Evolutionary conservation across 371 early-diverging fungal species (phyloP).

Genomic region (Saksenaea vasiformis): DNA sequence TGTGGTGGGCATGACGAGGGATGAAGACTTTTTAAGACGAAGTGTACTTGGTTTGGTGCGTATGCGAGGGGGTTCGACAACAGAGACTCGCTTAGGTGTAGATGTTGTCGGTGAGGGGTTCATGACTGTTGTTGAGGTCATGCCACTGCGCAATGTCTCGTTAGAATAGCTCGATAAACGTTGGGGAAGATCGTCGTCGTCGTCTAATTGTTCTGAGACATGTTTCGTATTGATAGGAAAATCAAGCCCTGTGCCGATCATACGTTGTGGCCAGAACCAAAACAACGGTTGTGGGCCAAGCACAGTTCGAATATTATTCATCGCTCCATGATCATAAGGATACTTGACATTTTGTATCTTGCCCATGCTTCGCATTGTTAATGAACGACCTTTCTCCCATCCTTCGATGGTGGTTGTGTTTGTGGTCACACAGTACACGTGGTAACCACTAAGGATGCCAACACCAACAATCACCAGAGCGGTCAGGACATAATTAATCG

Average conservation of each 20-base stretch:
- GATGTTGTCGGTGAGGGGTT: not conserved
- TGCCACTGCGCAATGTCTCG: not conserved
- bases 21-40: not conserved
- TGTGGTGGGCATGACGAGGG: constrained; percentile 18
- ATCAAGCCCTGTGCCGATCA: constrained; percentile 71
- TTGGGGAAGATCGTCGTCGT: constrained; percentile 11
- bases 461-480: constrained; percentile 75
- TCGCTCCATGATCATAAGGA: constrained; percentile 92
- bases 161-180: not conserved
- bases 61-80: not conserved
- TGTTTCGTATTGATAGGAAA: constrained; percentile 60
- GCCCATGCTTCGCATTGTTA: constrained; percentile 67
- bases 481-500: constrained; percentile 68
- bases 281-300: constrained; percentile 70
- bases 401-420: constrained; percentile 98
- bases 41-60: constrained; percentile 4
- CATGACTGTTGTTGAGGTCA: not conserved
- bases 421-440: constrained; percentile 74
- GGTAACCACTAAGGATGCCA: constrained; percentile 81
- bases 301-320: constrained; percentile 75
- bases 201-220: constrained; percentile 26
- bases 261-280: constrained; percentile 73
- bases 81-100: not conserved
- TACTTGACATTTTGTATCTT: constrained; percentile 64
- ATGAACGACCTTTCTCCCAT: constrained; percentile 82